phyloP scores from a whole-genome alignment of 2,329 filamentous ascomycete species.

The Cercospora zeina region DNA sequence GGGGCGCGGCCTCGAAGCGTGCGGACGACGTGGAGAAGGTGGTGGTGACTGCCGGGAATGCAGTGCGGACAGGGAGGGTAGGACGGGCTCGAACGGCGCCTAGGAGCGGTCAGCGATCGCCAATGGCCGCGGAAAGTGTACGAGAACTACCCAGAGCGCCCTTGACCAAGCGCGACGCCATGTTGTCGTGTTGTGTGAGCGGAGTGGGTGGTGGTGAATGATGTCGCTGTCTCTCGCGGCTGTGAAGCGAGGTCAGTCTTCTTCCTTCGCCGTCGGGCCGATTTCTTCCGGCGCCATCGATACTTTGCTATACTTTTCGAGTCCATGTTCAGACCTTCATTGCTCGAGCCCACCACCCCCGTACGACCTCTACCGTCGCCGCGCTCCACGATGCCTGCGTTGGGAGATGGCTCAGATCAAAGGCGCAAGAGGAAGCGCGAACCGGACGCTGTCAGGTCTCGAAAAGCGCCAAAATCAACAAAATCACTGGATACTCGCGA shows the following conservation, averaged over 20 bases:
- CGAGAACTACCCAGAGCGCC: conserved; percentile 81
- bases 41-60: conserved; percentile 71
- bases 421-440: conserved; percentile 50
- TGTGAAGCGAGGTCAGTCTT: conserved; percentile 4
- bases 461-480: conserved; percentile 45
- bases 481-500: conserved; percentile 35
- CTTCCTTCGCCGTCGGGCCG: conserved; percentile 9
- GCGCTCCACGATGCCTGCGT: conserved; percentile 41
- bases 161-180: conserved; percentile 97
- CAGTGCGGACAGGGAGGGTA: conserved; percentile 71
- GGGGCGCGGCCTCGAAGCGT: conserved; percentile 57
- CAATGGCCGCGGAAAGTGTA: conserved; percentile 18
- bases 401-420: conserved; percentile 32
- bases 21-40: conserved; percentile 65
- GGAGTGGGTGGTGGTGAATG: conserved; percentile 21
- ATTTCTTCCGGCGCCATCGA: conserved; percentile 17
- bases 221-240: conserved; percentile 19
- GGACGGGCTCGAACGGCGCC: conserved; percentile 76
- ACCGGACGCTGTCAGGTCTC: conserved; percentile 32
- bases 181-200: conserved; percentile 60
- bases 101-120: conserved; percentile 47
- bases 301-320: conserved; percentile 1
- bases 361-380: background rate
- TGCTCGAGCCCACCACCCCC: background rate
- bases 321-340: conserved; percentile 9